Conservation (phyloP, 805 yeast species). For the Metschnikowia colocasiae region DNA sequence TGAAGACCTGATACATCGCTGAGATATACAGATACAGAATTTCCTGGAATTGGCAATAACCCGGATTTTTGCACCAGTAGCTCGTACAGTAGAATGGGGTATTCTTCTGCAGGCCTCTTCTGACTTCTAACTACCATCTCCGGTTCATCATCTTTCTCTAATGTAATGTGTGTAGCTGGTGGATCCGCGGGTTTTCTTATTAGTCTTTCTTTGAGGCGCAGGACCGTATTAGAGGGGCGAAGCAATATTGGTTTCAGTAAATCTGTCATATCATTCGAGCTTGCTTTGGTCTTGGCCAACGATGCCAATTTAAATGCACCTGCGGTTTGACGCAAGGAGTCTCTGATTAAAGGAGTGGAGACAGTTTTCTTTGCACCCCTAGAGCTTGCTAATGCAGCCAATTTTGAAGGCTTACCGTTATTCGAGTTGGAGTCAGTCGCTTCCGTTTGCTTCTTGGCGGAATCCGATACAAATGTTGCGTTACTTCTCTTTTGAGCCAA, state of each 20-base stretch:
- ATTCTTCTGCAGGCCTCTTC: background rate
- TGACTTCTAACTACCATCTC: background rate
- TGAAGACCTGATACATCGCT: background rate
- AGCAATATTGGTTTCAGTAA: background rate
- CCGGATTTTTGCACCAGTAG: slow-evolving; percentile 10
- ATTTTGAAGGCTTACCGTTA: background rate
- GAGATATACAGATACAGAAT: slow-evolving; percentile 8
- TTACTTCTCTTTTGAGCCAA: slow-evolving; percentile 2
- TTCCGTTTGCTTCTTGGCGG: background rate
- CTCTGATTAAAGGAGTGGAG: background rate
- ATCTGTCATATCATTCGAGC: background rate
- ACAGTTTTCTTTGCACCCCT: background rate
- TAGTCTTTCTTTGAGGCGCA: background rate
- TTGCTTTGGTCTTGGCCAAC: slow-evolving; percentile 7
- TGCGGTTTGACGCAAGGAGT: background rate
- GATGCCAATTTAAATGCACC: slow-evolving; percentile 9
- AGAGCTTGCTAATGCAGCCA: slow-evolving; percentile 3
- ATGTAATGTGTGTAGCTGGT: no score
- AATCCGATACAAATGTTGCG: slow-evolving; percentile 5
- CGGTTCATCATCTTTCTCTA: background rate
- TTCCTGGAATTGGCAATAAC: slow-evolving; percentile 7
- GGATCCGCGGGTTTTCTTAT: background rate
- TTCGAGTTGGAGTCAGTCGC: background rate
- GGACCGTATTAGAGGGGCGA: background rate
- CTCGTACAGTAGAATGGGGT: slow-evolving; percentile 2